A percentile compares a stretch with the other conserved stretches of the same genome.
phyloP scores from a whole-genome alignment of 768 basidiomycete genomes.

The Boletus huronensis region DNA sequence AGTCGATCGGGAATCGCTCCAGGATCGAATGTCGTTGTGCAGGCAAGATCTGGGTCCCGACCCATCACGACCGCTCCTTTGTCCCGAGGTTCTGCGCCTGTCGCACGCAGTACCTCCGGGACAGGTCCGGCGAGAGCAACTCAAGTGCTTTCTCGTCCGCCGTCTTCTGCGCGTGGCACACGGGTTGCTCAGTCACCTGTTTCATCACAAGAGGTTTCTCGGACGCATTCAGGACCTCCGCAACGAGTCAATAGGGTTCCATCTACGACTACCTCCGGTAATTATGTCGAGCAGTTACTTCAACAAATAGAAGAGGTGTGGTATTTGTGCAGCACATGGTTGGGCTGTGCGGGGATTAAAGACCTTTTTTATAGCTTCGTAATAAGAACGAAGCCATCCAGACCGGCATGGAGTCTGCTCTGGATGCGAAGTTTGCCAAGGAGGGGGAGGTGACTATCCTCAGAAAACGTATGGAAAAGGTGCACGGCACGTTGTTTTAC shows the following conservation, averaged over 20 bases:
- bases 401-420: slow-evolving; percentile 43
- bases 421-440: slow-evolving; percentile 51
- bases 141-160: slow-evolving; percentile 10
- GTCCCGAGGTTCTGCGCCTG: slow-evolving; percentile 14
- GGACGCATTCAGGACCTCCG: slow-evolving; percentile 11
- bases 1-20: slow-evolving; percentile 11
- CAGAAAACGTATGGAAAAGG: slow-evolving; percentile 67
- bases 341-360: slow-evolving; percentile 11
- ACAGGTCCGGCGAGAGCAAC: slow-evolving; percentile 7
- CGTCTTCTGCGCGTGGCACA: slow-evolving; percentile 15
- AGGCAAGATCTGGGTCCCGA: slow-evolving; percentile 7
- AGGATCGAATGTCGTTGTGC: slow-evolving; percentile 7
- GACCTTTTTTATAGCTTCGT: slow-evolving; percentile 40
- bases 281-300: slow-evolving; percentile 20
- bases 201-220: slow-evolving; percentile 20
- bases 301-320: slow-evolving; percentile 49
- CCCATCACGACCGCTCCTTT: slow-evolving; percentile 5
- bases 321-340: slow-evolving; percentile 3
- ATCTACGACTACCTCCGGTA: not conserved
- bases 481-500: slow-evolving; percentile 17
- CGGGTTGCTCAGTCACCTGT: slow-evolving; percentile 9
- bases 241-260: slow-evolving; percentile 9
- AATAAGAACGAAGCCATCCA: slow-evolving; percentile 48
- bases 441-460: slow-evolving; percentile 71
- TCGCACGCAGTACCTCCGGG: slow-evolving; percentile 9